Evolutionary conservation across 2,329 filamentous ascomycete genomes (phyloP), one percentile per base, ranked within the genome.

Genomic region (Parastagonospora nodorum): DNA sequence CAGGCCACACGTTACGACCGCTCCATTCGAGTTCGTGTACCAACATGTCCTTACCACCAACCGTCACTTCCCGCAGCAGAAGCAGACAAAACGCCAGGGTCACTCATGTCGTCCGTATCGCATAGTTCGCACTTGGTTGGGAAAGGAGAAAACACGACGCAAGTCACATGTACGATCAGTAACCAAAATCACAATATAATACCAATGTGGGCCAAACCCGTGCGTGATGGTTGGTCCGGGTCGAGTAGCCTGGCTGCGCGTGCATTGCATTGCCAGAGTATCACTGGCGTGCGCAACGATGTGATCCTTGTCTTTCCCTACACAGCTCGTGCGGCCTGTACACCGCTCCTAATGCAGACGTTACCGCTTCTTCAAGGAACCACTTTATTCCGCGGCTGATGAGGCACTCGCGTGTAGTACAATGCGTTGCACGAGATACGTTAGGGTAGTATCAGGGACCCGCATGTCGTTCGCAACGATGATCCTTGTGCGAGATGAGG

Each of bases 61-160:
- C 19, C 30, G 24, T 9, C 36, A 35, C 9, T 43, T 48, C 52
- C n/a, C 24, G 28, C 14, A 39, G 30, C 15, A 28, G 15, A 39
- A 53, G 50, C 47, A 55, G 42, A 48, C 35, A 45, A 8, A 16
- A 57, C 45, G 57, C 43, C 57, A 62, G 57, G 59, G 57, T 55
- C 57, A 53, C 45, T 62, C 59, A 28, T 59, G 60, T 51, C 5
- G 14, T 16, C 11, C 19, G 37, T 19, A 28, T n/a, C 19, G 8
- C 19, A 11, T 28, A 27, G 10, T 28, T 12, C 12, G 19, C 19
- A 24, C 19, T 24, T 24, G 19, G 19, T 24, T 24, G 19, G 5
- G 19, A 24, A 24, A 24, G 19, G 19, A 19, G 16, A 10, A 19
- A 32, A 10, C 30, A 32, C 37, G 19, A 39, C 37, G 37, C 37